Base-by-base conservation (phyloP, 179 eudicot genomes). In the Gypsophila paniculata region DNA sequence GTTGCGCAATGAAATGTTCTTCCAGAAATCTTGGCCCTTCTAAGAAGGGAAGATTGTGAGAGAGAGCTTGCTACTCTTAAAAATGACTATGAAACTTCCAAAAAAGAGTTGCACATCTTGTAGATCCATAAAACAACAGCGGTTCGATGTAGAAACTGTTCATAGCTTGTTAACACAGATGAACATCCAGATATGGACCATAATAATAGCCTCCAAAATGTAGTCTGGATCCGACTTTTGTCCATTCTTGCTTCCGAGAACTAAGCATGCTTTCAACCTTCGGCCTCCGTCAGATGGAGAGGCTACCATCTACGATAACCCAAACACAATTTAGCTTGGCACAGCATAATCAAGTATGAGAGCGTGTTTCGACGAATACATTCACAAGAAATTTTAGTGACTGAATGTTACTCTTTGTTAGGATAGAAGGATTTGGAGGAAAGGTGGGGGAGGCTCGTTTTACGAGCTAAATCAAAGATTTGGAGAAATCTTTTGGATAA, bases 81-180 rank as follows among this genome's bases (percentile, higher is more conserved):
- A 25, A 38, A 39, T 59, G 63, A 53, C 75, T 70, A 78, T 51
- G 46, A 61, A 46, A 52, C 53, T 59, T 48, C 48, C 32, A 26
- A 53, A 72, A 78, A 42, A 59, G 61, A 53, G 72, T 71, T 75
- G 67, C 76, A 64, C 66, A 53, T 61, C 74, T 79, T 68, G 18
- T 79, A 71, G 73, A 75, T 61, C 51, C 62, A 75, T 71, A 60
- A 75, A 79, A 61, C 59, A 63, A 70, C 68, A 71, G 66, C 25
- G 71, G 68, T 65, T 65, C 54, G 13, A 67, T n/a, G 68, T 59
- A 42, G 65, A 64, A 32, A 49, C 72, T 18, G 67, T 58, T 23
- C 62, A 23, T 58, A 58, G 11, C 62, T 25, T 54, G 59, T 19
- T 54, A 54, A 54, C 11, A 54, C 59, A 54, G 22, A 46, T 46